These are phyloP conservation scores for Calocybe gambosa DNA, from an alignment of 1,284 basidiomycete species.

Conservation along the genomic window DNA sequence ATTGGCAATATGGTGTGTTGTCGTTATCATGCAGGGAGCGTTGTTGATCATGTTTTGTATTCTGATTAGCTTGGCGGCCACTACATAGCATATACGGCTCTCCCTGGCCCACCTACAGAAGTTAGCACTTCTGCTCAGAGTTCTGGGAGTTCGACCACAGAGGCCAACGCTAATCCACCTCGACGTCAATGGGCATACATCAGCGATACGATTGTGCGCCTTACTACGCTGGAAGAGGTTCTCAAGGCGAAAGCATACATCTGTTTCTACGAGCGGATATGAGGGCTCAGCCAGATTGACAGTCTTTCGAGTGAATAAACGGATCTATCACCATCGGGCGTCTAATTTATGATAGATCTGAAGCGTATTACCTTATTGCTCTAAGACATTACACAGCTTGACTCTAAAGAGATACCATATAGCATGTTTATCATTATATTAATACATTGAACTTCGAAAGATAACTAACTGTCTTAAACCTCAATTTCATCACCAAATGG, in stretches of 20 bases:
- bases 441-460: neutral
- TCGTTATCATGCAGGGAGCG: neutral
- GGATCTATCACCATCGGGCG: no score
- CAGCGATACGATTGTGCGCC: constrained; percentile 76
- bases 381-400: neutral
- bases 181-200: constrained; percentile 85
- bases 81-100: constrained; percentile 75
- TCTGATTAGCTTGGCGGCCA: constrained; percentile 67
- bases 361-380: neutral
- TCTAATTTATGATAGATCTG: neutral
- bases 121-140: constrained; percentile 1
- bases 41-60: constrained; percentile 11
- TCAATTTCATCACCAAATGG: constrained; percentile 18
- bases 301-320: neutral
- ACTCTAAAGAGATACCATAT: no score
- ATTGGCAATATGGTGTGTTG: constrained; percentile 75
- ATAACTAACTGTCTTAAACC: constrained; percentile 4
- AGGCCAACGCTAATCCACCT: constrained; percentile 9
- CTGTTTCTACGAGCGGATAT: constrained; percentile 78
- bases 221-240: constrained; percentile 82
- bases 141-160: constrained; percentile 5
- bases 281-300: neutral
- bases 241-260: constrained; percentile 88
- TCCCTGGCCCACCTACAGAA: constrained; percentile 33
- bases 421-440: neutral